Evolutionary conservation across 768 basidiomycete genomes (phyloP).

Genomic region (Amanita subjunquillea): DNA sequence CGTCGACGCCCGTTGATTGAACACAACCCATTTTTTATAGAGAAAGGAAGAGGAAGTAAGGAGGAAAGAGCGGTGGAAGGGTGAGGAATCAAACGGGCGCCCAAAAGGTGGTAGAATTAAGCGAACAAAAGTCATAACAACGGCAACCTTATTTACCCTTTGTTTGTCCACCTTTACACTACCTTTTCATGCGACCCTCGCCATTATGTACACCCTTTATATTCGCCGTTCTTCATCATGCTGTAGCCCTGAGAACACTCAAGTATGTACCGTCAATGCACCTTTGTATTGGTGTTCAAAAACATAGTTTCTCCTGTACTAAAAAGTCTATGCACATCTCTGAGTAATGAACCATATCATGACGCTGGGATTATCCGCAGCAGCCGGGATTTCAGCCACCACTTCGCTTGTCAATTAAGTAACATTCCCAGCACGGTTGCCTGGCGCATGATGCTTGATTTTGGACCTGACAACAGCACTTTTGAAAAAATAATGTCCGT

Average conservation of each 20-base stretch:
- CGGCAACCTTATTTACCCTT: conserved; percentile 4
- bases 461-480: neutral
- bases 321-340: too few species aligned
- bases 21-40: conserved; percentile 56
- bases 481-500: conserved; percentile 13
- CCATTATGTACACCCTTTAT: conserved; percentile 1
- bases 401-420: too few species aligned
- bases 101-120: conserved; percentile 1
- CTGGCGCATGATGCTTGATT: neutral
- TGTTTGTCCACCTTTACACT: conserved; percentile 2
- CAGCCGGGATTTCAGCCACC: too few species aligned
- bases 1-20: conserved; percentile 60
- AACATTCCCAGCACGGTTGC: too few species aligned
- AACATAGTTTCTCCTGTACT: too few species aligned
- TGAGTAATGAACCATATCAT: too few species aligned
- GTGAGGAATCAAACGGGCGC: conserved; percentile 6
- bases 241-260: too few species aligned
- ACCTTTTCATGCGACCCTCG: neutral
- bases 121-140: conserved; percentile 3
- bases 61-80: conserved; percentile 7
- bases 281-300: too few species aligned
- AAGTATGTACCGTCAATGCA: too few species aligned
- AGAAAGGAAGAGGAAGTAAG: neutral
- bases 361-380: too few species aligned
- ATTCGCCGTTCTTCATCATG: neutral